Percentiles rank a stretch among this genome's conserved stretches.
These are phyloP conservation scores for Scytalidium lignicola DNA, from an alignment of 2,329 filamentous ascomycete genomes.

Conservation along the genomic window DNA sequence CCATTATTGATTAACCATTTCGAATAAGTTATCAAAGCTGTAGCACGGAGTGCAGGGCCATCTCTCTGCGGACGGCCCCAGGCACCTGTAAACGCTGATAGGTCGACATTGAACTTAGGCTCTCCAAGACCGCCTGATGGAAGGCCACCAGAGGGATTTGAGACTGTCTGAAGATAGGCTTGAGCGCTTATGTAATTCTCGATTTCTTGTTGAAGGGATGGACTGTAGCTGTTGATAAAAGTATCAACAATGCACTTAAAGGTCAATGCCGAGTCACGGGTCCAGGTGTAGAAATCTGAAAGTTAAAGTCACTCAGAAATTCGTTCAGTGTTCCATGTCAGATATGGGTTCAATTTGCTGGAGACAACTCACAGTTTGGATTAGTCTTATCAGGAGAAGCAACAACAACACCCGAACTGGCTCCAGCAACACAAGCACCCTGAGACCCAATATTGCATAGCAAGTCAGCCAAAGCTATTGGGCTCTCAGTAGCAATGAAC, in stretches of 20 bases:
- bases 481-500: constrained; percentile 47
- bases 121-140: constrained; percentile 56
- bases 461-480: constrained; percentile 46
- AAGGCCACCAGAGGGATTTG: constrained; percentile 48
- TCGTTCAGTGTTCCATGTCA: neutral
- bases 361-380: constrained; percentile 45
- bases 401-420: constrained; percentile 46
- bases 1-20: constrained; percentile 67
- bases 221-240: constrained; percentile 50
- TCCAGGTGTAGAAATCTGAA: constrained; percentile 77
- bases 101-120: constrained; percentile 66
- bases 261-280: constrained; percentile 65
- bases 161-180: constrained; percentile 49
- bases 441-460: constrained; percentile 55
- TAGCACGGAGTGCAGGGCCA: constrained; percentile 71
- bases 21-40: constrained; percentile 65
- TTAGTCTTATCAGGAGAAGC: constrained; percentile 49
- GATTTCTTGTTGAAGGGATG: constrained; percentile 45
- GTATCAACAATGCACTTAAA: constrained; percentile 65
- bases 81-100: constrained; percentile 54
- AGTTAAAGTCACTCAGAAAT: neutral
- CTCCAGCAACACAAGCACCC: constrained; percentile 45
- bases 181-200: constrained; percentile 65
- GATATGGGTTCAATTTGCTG: neutral
- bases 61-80: constrained; percentile 81